Evolutionary conservation across 2,329 filamentous ascomycete genomes (phyloP).

Genomic region (Harringtonia aguacate): DNA sequence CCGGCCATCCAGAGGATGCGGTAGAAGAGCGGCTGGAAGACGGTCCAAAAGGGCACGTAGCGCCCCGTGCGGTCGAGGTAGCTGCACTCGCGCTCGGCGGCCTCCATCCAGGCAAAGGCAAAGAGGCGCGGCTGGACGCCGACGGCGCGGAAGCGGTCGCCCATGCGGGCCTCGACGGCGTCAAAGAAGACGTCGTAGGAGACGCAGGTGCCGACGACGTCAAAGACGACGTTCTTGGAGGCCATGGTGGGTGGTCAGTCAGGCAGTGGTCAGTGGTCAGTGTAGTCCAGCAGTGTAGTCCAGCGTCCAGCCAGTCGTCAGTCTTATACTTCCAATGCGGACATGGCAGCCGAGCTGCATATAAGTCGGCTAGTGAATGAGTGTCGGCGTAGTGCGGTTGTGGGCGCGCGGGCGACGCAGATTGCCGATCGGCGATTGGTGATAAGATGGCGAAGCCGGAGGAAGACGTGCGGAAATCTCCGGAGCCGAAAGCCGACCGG

Average conservation of each 20-base stretch:
- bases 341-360: too few relatives aligned
- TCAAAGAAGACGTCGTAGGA: conserved; percentile 29
- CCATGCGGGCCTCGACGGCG: conserved; percentile 18
- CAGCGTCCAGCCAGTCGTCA: too few relatives aligned
- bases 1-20: conserved; percentile 28
- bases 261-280: too few relatives aligned
- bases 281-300: too few relatives aligned
- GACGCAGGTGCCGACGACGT: conserved; percentile 36
- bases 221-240: conserved; percentile 30
- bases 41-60: conserved; percentile 26
- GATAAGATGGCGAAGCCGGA: too few relatives aligned
- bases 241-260: not conserved
- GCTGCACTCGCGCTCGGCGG: conserved; percentile 33
- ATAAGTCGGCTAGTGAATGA: too few relatives aligned
- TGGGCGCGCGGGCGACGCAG: too few relatives aligned
- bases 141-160: conserved; percentile 17
- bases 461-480: too few relatives aligned
- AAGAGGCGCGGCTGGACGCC: conserved; percentile 26
- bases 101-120: conserved; percentile 30
- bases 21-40: conserved; percentile 31
- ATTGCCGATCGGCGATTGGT: too few relatives aligned
- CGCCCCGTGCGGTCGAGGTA: conserved; percentile 28
- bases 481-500: too few relatives aligned
- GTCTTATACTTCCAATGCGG: too few relatives aligned
- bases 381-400: too few relatives aligned